Evolutionary conservation across 1,284 basidiomycete genomes (phyloP).

Genomic region (Cryptococcus sp.): DNA sequence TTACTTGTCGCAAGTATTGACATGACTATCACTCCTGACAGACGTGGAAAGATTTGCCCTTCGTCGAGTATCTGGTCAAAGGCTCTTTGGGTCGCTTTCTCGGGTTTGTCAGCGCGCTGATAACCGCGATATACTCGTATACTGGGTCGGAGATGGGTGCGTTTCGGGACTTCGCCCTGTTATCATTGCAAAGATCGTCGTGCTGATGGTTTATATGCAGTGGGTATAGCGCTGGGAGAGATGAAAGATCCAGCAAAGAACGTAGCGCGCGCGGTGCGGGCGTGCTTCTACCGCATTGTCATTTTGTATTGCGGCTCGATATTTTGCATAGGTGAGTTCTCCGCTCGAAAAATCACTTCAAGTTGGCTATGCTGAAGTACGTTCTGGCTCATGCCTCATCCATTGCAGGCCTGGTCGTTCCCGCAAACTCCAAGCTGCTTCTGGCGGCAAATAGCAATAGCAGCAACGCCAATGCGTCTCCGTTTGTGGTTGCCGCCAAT

Average conservation of each 20-base stretch:
- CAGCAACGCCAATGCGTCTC: constrained; percentile 23
- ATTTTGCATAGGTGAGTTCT: constrained; percentile 12
- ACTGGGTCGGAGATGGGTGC: constrained; percentile 16
- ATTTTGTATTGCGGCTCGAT: constrained; percentile 19
- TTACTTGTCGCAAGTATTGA: background rate
- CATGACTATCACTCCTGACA: background rate
- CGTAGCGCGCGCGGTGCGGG: constrained; percentile 12
- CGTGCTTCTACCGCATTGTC: constrained; percentile 19
- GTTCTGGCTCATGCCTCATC: background rate
- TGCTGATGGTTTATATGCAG: background rate
- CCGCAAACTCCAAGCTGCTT: constrained; percentile 16
- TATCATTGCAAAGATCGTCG: background rate
- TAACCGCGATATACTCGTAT: constrained; percentile 18
- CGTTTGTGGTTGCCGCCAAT: constrained; percentile 22
- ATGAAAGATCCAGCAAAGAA: constrained; percentile 15
- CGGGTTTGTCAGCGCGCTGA: constrained; percentile 15
- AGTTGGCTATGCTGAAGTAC: no score
- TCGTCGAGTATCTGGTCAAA: constrained; percentile 9
- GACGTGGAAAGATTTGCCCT: constrained; percentile 17
- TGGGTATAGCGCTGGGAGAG: constrained; percentile 19
- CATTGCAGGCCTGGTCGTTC: constrained; percentile 16
- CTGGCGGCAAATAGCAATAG: constrained; percentile 16
- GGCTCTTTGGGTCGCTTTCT: constrained; percentile 11
- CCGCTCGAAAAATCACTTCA: background rate
- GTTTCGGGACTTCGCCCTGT: background rate